Evolutionary conservation across 2,329 filamentous ascomycete genomes (phyloP), one percentile per base, ranked within the genome.

Genomic region (Aspergillus niger): DNA sequence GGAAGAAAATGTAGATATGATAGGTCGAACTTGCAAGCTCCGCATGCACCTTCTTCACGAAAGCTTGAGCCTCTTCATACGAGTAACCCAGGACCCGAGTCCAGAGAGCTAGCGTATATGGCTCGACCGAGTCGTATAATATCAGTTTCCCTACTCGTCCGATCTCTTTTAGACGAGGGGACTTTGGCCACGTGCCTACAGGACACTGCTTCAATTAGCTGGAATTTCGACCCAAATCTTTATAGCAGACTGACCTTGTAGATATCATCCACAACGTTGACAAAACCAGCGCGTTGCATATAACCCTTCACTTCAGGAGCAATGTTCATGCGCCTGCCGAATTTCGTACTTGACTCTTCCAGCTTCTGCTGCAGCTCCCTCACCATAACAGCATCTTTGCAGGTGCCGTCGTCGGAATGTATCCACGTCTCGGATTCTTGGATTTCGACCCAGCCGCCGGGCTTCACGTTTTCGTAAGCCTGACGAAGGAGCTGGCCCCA

Each of bases 71-170:
- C 13, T 76, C 69, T 36, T 75, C 73, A 11, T 64, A 70, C 0
- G 68, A 58, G 62, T 69, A 72, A 1, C 75, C 75, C 10, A 77
- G 63, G 1, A 77, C 68, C 5, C 75, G 67, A 5, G 76, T 78
- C 55, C 76, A 77, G 8, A 77, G 68, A 3, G 75, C 76, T 13
- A 78, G 65, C 3, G 72, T 71, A 60, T 76, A 77, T n/a, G 75
- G 74, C 61, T 76, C 74, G 26, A 77, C 64, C 2, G 71, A 67
- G 47, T 77, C 73, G 15, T 70, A 61, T 26, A 75, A 50, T 2
- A 70, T 63, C 8, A 69, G 48, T 63, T 71, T 72, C 50, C 69
- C 69, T n/a, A 73, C 65, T 15, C 70, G 66, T 11, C 75, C 75
- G 17, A 77, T 72, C 30, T 75, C 72, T 53, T 76, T 76, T 4